Evolutionary conservation across 1,139 yeast genomes (phyloP), one percentile per base, ranked within the genome.

Genomic region (Scheffersomyces insectosa): DNA sequence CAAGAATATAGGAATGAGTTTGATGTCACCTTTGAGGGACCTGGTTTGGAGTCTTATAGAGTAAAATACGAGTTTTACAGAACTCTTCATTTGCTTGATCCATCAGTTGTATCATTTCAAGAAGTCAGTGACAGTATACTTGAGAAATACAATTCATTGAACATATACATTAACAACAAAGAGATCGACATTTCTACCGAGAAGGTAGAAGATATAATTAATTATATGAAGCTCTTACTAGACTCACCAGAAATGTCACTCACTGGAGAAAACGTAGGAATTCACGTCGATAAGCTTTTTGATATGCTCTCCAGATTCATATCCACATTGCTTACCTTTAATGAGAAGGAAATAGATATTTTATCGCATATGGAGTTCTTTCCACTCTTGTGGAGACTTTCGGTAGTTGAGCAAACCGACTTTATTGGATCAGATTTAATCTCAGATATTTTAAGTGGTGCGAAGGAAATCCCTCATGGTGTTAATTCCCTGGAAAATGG

Each of bases 321-420:
- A 10, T 44, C 59, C 13, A 52, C 52, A 1, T 38, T 72, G 8
- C 58, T 62, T 42, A 42, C 54, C 20, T 72, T 70, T 42, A 57
- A 68, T 1, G 60, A 63, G 12, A 31, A 35, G 6, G 38, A 43
- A 29, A 51, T 70, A 28, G 55, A 63, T 16, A 46, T 71, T 32
- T 54, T 64, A 12, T 40, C 57, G 3, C 48, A 58, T 16, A 63
- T 65, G 1, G 64, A 63, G 37, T 60, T 71, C 33, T 54, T 69
- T 10, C 71, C 73, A 0, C 55, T 74, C 23, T 55, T 74, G 11
- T 68, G 75, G 70, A 59, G 67, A 40, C 47, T 73, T 32, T 50
- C 68, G 1, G 54, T 54, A 27, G 47, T 54, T 2, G 55, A 52
- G 10, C 28, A 37, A 5, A 37, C 40, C 4, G 40, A 47, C 1